Base-by-base conservation (phyloP, 83 land plant genomes). In the Isoetes engelmannii region DNA sequence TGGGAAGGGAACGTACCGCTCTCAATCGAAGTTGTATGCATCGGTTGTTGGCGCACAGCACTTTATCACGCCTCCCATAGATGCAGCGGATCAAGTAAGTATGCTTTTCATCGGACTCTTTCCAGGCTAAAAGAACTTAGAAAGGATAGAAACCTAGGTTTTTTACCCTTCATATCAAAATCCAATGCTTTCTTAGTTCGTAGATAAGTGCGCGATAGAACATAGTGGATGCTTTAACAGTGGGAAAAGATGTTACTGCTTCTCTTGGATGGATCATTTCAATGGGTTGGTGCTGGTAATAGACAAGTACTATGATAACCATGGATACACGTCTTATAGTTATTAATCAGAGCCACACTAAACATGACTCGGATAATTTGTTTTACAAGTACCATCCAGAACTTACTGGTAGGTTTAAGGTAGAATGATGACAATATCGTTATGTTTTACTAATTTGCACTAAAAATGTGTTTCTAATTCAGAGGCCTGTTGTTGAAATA, bases 401-500 rank as follows among this genome's bases (percentile, higher is more conserved):
- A 44, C 6, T 44, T 45, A 47, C 49, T 63, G 15, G 47, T 61
- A 54, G 56, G 4, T 62, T 43, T 65, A 45, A 65, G 60, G 42
- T 17, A 28, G 10, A 44, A 44, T 50, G 37, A 8, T 19, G 37
- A 19, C 61, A 17, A 8, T 59, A 8, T 10, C 9, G 1, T 7
- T 8, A 10, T 19, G 62, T 1, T 37, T 44, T 13, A 37, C 0
- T 57, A 70, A 9, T 0, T 7, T 68, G 43, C 75, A 68, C 18
- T 60, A 3, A n/a, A 49, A 49, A 1, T 57, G 49, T 53, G 54
- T 6, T 47, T 47, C 21, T n/a, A 47, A 45, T 44, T 69, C 76
- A 91, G 99, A 86, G 87, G 76, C 82, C 89, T 8, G 82, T 77
- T 8, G 80, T 95, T 47, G 97, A 95, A 66, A 85, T 95, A 17